Conservation (phyloP, 441 rosid species). For the Kokia cookei region DNA sequence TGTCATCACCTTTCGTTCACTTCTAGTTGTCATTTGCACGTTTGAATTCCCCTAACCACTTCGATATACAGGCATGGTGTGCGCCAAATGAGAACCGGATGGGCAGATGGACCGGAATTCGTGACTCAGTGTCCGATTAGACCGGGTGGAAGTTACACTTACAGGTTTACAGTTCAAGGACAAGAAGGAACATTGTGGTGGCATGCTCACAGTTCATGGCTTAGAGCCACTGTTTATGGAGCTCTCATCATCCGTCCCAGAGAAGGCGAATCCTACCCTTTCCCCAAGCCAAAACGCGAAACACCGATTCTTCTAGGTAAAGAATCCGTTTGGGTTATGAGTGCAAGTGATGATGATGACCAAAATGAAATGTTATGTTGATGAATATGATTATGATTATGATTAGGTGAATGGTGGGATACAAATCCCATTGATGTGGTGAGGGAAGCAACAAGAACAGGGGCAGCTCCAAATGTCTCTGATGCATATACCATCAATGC, state of each 20-base stretch:
- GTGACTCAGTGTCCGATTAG: constrained; percentile 91
- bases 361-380: neutral
- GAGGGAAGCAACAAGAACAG: constrained; percentile 53
- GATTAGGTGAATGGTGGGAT: constrained; percentile 83
- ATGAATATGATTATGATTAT: neutral
- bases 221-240: constrained; percentile 89
- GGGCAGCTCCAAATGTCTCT: constrained; percentile 66
- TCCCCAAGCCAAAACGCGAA: constrained; percentile 58
- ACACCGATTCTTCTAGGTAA: constrained; percentile 66
- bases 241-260: constrained; percentile 72
- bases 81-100: constrained; percentile 19
- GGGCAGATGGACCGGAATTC: constrained; percentile 92
- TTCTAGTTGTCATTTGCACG: neutral
- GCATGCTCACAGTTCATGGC: constrained; percentile 95
- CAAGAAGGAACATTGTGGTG: constrained; percentile 96
- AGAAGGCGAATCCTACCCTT: constrained; percentile 64
- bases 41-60: neutral
- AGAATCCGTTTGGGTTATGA: too few relatives aligned
- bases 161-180: constrained; percentile 70
- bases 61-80: neutral
- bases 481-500: constrained; percentile 89
- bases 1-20: neutral
- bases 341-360: neutral
- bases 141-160: constrained; percentile 71
- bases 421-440: constrained; percentile 75